These are phyloP conservation scores for Suhomyces anneliseae DNA, from an alignment of 1,139 yeast genomes.

Conservation along the genomic window DNA sequence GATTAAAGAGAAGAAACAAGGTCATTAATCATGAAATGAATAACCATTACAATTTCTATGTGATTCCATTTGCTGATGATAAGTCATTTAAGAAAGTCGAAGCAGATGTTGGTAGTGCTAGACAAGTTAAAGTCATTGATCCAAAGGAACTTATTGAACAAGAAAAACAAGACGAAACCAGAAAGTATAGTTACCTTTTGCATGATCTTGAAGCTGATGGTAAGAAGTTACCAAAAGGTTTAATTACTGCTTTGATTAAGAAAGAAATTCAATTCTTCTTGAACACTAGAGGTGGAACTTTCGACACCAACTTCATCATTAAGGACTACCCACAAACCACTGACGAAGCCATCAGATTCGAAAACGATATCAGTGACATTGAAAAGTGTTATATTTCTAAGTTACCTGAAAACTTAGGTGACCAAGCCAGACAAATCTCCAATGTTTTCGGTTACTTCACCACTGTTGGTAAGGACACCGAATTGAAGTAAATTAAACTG, in stretches of 20 bases:
- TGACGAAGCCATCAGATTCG: constrained; percentile 63
- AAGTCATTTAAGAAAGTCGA: constrained; percentile 21
- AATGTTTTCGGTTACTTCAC: constrained; percentile 58
- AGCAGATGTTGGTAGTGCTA: constrained; percentile 19
- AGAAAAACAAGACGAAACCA: constrained; percentile 43
- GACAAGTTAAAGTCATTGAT: constrained; percentile 49
- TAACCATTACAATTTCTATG: constrained; percentile 40
- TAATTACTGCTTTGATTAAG: constrained; percentile 56
- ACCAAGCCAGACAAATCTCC: constrained; percentile 31
- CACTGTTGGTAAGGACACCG: constrained; percentile 51
- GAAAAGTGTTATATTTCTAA: constrained; percentile 35
- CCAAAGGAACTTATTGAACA: constrained; percentile 44
- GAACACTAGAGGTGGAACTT: constrained; percentile 43
- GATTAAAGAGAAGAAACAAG: constrained; percentile 55
- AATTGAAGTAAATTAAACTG: constrained; percentile 10
- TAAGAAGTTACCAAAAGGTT: constrained; percentile 54
- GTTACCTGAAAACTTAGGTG: constrained; percentile 22
- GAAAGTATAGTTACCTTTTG: constrained; percentile 42
- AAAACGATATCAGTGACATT: constrained; percentile 53
- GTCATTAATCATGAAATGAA: constrained; percentile 33
- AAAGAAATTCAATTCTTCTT: constrained; percentile 42
- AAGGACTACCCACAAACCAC: constrained; percentile 58
- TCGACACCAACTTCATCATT: constrained; percentile 46
- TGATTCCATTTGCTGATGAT: constrained; percentile 41
- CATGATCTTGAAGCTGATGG: constrained; percentile 37